Conservation (phyloP, 1,284 basidiomycete species). For the Cystobasidium slooffiae region DNA sequence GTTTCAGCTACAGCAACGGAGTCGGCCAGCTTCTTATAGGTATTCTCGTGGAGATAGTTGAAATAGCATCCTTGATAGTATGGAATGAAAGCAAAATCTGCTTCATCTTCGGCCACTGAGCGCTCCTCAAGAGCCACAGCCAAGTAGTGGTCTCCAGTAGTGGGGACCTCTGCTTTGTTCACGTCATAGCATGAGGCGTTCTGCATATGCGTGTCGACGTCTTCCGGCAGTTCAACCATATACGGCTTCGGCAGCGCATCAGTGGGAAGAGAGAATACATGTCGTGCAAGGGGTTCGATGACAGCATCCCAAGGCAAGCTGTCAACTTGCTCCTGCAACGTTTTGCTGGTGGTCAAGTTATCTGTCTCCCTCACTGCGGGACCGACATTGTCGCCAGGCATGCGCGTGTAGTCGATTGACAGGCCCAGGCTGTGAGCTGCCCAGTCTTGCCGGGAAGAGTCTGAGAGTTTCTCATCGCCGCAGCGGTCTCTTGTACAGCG, state of each 20-base stretch:
- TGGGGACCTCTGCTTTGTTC: constrained; percentile 45
- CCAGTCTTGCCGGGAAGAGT: neutral
- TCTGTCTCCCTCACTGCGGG: constrained; percentile 6
- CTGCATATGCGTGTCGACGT: constrained; percentile 49
- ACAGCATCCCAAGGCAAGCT: constrained; percentile 49
- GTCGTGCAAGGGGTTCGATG: constrained; percentile 49
- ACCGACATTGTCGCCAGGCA: neutral
- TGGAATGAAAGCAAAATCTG: constrained; percentile 59
- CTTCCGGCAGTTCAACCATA: constrained; percentile 48
- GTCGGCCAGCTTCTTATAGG: constrained; percentile 55
- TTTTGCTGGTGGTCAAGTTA: neutral
- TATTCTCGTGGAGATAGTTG: constrained; percentile 56
- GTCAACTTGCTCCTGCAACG: constrained; percentile 44
- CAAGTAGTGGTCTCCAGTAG: constrained; percentile 51
- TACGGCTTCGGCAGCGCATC: constrained; percentile 47
- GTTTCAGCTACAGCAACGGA: constrained; percentile 48
- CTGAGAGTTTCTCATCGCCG: constrained; percentile 33
- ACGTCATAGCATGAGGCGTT: constrained; percentile 48
- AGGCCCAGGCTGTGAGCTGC: constrained; percentile 44
- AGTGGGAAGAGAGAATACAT: constrained; percentile 45
- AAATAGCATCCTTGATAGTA: constrained; percentile 59
- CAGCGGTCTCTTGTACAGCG: constrained; percentile 52
- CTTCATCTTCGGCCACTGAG: constrained; percentile 57
- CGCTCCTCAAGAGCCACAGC: constrained; percentile 47
- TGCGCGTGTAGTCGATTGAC: constrained; percentile 42